Conservation (phyloP, 2,329 filamentous ascomycete genomes). For the Eurotiales sp. region DNA sequence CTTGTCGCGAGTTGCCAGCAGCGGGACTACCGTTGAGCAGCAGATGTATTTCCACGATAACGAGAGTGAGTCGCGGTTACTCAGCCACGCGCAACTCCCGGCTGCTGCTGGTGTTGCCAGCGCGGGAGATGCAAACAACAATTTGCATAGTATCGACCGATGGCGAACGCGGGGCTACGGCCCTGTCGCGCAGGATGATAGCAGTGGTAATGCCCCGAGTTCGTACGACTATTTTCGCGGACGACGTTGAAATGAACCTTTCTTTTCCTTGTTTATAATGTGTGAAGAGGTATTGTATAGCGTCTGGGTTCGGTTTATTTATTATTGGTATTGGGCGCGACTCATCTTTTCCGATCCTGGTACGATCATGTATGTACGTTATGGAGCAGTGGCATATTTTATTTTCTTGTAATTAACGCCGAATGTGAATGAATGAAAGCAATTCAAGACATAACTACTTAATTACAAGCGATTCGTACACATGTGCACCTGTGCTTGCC, state of each 20-base stretch:
- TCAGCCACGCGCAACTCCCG: slow-evolving; percentile 34
- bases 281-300: too few relatives aligned
- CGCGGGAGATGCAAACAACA: slow-evolving; percentile 16
- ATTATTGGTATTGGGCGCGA: too few relatives aligned
- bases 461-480: too few relatives aligned
- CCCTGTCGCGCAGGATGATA: slow-evolving; percentile 33
- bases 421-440: too few relatives aligned
- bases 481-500: too few relatives aligned
- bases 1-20: slow-evolving; percentile 21
- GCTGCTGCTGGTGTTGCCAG: slow-evolving; percentile 15
- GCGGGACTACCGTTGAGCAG: slow-evolving; percentile 8
- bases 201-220: slow-evolving; percentile 25
- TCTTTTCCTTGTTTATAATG: background rate
- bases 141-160: slow-evolving; percentile 26
- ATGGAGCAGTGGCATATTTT: too few relatives aligned
- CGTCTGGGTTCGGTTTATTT: too few relatives aligned
- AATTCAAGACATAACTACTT: too few relatives aligned
- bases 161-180: slow-evolving; percentile 37
- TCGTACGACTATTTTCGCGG: slow-evolving; percentile 35
- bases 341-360: too few relatives aligned
- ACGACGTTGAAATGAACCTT: slow-evolving; percentile 13
- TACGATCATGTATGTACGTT: too few relatives aligned
- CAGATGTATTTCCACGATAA: slow-evolving; percentile 32
- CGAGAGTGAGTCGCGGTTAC: slow-evolving; percentile 38
- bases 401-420: too few relatives aligned